Conservation (phyloP, 805 yeast genomes). For the Ogataea nonfermentans region DNA sequence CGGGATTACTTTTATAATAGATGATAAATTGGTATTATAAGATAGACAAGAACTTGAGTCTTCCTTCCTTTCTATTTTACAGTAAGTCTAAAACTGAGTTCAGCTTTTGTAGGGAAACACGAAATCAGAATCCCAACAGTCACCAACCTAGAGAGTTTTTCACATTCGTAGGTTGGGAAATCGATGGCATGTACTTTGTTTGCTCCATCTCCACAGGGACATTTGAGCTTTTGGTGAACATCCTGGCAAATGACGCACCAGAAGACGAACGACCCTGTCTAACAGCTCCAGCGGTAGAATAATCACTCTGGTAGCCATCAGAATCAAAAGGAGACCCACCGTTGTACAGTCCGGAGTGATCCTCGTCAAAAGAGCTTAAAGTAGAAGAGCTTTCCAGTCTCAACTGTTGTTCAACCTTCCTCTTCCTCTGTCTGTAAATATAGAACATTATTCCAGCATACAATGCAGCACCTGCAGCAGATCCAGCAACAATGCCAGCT, state of each 20-base stretch:
- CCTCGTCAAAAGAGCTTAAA: conserved; percentile 6
- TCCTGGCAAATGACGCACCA: conserved; percentile 16
- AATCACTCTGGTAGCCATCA: conserved; percentile 7
- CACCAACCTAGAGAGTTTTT: conserved; percentile 74
- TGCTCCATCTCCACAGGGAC: conserved; percentile 22
- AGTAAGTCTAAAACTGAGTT: not conserved
- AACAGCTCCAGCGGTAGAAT: conserved; percentile 10
- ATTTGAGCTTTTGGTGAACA: conserved; percentile 15
- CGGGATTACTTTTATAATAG: conserved; percentile 15
- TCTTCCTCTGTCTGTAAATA: conserved; percentile 44
- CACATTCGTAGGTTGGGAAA: conserved; percentile 68
- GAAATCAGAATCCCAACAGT: conserved; percentile 2
- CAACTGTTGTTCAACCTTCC: conserved; percentile 15
- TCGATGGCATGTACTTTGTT: conserved; percentile 39
- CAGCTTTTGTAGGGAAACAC: not conserved
- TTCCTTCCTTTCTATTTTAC: conserved; percentile 4
- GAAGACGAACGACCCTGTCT: conserved; percentile 16
- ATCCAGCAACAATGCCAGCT: conserved; percentile 80
- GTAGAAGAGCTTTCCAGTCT: conserved; percentile 11
- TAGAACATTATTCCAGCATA: conserved; percentile 62
- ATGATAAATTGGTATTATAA: too few species aligned
- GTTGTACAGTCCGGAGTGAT: conserved; percentile 1
- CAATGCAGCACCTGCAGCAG: conserved; percentile 70
- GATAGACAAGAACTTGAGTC: not conserved
- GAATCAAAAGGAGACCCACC: conserved; percentile 1